Evolutionary conservation across 257 asterid genomes (phyloP).

Genomic region (Pogostemon cablin): DNA sequence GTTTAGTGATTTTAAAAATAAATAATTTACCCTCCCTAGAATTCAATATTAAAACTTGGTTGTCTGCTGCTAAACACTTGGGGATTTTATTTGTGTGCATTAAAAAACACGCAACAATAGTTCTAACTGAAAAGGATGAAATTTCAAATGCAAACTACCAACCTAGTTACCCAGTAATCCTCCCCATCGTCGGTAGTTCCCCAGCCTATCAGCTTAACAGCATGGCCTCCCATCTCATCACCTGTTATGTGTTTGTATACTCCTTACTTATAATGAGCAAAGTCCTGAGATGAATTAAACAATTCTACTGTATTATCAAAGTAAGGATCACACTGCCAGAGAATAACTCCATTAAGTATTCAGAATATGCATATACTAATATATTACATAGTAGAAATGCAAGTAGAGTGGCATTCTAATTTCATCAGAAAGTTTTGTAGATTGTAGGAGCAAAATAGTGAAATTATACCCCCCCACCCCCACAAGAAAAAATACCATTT

Average conservation of each 20-base stretch:
- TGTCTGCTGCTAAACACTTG: too few relatives aligned
- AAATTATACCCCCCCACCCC: too few relatives aligned
- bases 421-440: background rate
- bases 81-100: too few relatives aligned
- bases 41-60: too few relatives aligned
- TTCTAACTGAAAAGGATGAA: too few relatives aligned
- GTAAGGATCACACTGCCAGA: constrained; percentile 74
- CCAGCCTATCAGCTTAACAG: constrained; percentile 96
- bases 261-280: constrained; percentile 90
- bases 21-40: too few relatives aligned
- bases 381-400: too few relatives aligned
- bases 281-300: constrained; percentile 70
- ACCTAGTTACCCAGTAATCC: constrained; percentile 79
- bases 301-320: background rate
- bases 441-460: background rate
- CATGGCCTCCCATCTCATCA: constrained; percentile 84
- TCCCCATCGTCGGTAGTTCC: constrained; percentile 82
- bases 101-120: too few relatives aligned
- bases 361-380: constrained; percentile 22
- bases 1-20: too few relatives aligned
- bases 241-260: constrained; percentile 83
- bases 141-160: too few relatives aligned
- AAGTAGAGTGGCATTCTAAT: background rate
- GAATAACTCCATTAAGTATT: constrained; percentile 16
- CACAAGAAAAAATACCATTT: background rate